Evolutionary conservation across 306 rosid species (phyloP).

Genomic region (Fragaria iinumae): DNA sequence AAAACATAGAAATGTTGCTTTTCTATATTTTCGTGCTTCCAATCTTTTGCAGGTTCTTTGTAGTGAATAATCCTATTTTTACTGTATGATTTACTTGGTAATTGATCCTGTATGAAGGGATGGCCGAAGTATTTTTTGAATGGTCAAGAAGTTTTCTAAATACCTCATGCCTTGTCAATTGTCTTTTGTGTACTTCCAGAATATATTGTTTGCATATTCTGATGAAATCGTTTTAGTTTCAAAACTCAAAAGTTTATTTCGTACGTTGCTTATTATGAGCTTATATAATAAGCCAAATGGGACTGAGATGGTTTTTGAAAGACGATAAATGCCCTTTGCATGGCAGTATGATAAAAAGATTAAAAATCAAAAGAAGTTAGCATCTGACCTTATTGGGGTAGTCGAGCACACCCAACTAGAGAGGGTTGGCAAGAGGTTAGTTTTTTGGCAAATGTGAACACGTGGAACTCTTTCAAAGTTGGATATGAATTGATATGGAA

Average conservation of each 20-base stretch:
- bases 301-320: background rate
- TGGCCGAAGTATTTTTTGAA: background rate
- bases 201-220: background rate
- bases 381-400: background rate
- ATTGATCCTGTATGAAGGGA: background rate
- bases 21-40: background rate
- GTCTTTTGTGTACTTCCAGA: background rate
- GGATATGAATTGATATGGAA: conserved; percentile 2
- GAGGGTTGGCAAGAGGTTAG: too few relatives aligned
- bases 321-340: background rate
- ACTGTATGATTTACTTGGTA: background rate
- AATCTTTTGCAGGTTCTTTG: background rate
- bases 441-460: background rate
- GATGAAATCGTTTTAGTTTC: background rate
- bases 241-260: background rate
- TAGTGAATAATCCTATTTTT: background rate
- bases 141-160: background rate
- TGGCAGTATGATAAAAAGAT: background rate
- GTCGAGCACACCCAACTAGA: too few relatives aligned
- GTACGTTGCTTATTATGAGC: background rate
- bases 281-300: background rate
- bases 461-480: background rate
- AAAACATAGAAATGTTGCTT: background rate
- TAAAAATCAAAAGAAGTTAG: background rate
- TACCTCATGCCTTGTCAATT: background rate